Percentiles rank a stretch among this genome's conserved stretches.
These are phyloP conservation scores for Epichloe elymi DNA, from an alignment of 2,329 filamentous ascomycete genomes.

Conservation along the genomic window DNA sequence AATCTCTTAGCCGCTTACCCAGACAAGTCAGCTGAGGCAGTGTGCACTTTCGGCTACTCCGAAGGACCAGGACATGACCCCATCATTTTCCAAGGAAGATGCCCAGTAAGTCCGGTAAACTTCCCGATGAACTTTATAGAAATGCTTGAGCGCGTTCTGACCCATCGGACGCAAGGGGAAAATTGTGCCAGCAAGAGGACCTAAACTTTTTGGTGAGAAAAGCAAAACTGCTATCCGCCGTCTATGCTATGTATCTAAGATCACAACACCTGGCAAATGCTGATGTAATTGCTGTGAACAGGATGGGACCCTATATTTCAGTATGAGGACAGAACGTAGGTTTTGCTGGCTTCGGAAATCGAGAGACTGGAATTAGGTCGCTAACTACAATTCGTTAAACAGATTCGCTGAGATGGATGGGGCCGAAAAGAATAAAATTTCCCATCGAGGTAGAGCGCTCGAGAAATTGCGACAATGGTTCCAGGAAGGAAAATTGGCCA, in stretches of 20 bases:
- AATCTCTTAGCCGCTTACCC: conserved; percentile 79
- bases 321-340: conserved; percentile 71
- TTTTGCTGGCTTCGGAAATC: conserved; percentile 10
- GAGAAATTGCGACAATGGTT: conserved; percentile 78
- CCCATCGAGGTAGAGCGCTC: conserved; percentile 79
- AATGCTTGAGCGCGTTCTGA: not conserved
- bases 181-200: conserved; percentile 75
- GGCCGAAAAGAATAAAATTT: conserved; percentile 77
- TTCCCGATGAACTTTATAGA: not conserved
- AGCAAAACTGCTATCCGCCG: not conserved
- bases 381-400: not conserved
- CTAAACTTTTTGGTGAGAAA: conserved; percentile 63
- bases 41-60: conserved; percentile 92
- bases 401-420: conserved; percentile 92
- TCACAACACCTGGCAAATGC: not conserved
- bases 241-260: not conserved
- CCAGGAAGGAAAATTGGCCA: not conserved
- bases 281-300: conserved; percentile 21
- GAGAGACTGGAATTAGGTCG: not conserved
- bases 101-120: conserved; percentile 43
- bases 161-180: conserved; percentile 36
- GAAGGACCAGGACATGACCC: conserved; percentile 73
- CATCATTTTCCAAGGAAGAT: conserved; percentile 83
- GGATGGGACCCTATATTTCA: conserved; percentile 97
- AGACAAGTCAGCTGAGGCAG: conserved; percentile 82